Conservation (phyloP, 164 flowering plant species). For the Houttuynia cordata region DNA sequence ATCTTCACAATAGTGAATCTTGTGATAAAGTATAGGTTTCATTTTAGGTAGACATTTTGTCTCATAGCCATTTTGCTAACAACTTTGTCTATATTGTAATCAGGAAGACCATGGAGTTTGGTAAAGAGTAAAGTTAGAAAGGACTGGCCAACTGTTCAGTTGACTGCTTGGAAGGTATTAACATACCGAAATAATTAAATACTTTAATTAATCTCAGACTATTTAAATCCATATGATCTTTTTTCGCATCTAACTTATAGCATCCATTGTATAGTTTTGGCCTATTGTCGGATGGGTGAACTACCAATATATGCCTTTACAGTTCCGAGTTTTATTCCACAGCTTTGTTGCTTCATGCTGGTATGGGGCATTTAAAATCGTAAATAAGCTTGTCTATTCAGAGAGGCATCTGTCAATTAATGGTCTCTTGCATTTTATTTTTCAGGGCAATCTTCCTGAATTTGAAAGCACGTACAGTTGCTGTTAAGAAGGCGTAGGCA, state of each 20-base stretch:
- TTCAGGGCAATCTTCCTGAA: slow-evolving; percentile 59
- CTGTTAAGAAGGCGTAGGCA: slow-evolving; percentile 37
- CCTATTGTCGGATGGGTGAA: slow-evolving; percentile 74
- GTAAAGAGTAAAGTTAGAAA: no score
- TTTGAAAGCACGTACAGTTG: slow-evolving; percentile 44
- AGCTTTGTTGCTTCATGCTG: slow-evolving; percentile 71
- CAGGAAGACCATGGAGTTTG: no score
- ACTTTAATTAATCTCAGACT: background rate
- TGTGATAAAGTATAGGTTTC: no score
- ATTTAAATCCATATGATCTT: background rate
- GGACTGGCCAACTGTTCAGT: no score
- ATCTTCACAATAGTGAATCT: no score
- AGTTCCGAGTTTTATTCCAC: slow-evolving; percentile 64
- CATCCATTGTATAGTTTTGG: slow-evolving; percentile 47
- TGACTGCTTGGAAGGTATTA: slow-evolving; percentile 39
- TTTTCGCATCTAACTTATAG: background rate
- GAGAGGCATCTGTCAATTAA: background rate
- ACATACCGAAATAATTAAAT: background rate
- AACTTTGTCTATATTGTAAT: no score
- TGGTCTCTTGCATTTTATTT: background rate
- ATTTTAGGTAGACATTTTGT: no score
- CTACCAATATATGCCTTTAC: slow-evolving; percentile 65
- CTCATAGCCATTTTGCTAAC: no score
- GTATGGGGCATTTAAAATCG: slow-evolving; percentile 15
- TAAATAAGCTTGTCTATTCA: background rate